Evolutionary conservation across 1,284 basidiomycete species (phyloP).

Genomic region (Neolentinus lepideus): DNA sequence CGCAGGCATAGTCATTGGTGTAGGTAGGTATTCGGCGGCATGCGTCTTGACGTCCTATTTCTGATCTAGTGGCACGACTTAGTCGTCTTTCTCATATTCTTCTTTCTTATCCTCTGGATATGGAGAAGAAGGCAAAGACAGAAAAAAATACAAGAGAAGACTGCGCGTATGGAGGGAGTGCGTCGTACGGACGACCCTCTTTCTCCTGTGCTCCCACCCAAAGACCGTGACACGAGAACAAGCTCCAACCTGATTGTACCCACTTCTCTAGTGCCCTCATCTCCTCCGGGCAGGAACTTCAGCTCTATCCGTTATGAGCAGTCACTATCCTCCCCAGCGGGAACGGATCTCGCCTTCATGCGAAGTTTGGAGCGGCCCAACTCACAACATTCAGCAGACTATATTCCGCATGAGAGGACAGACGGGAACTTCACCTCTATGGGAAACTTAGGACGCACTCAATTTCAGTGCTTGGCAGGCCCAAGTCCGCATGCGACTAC

Average conservation of each 20-base stretch:
- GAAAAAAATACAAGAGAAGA: conserved; percentile 3
- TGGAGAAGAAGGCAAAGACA: conserved; percentile 6
- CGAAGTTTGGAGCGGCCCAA: too few species aligned
- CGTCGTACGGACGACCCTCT: conserved; percentile 1
- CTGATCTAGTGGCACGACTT: background rate
- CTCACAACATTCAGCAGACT: too few species aligned
- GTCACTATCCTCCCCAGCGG: too few species aligned
- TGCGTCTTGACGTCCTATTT: background rate
- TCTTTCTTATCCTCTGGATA: conserved; percentile 9
- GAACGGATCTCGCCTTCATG: too few species aligned
- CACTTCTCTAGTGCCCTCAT: background rate
- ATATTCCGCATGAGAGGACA: too few species aligned
- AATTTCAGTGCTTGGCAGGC: too few species aligned
- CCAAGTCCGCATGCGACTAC: background rate
- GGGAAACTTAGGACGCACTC: too few species aligned
- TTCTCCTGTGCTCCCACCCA: background rate
- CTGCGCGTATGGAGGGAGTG: conserved; percentile 7
- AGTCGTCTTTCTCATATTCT: conserved; percentile 10
- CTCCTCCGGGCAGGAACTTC: background rate
- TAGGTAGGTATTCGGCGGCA: conserved; percentile 12
- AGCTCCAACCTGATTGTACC: background rate
- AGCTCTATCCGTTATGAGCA: background rate
- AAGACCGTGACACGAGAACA: background rate
- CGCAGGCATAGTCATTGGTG: conserved; percentile 20
- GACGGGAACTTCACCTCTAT: too few species aligned